phyloP scores from a whole-genome alignment of 345 rosid genomes.

The Gossypium raimondii region DNA sequence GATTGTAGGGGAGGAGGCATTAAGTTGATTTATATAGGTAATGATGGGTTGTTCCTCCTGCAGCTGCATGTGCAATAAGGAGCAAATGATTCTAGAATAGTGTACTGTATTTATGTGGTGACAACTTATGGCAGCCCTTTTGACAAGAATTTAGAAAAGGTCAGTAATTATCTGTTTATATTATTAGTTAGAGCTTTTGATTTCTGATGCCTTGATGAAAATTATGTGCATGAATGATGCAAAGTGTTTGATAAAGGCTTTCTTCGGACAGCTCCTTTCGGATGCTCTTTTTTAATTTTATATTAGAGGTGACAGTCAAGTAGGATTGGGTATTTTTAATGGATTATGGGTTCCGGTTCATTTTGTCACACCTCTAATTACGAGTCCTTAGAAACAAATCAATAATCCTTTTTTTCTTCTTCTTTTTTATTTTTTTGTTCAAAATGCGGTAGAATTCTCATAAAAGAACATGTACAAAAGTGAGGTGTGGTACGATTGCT shows the following conservation, averaged over 20 bases:
- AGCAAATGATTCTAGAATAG: constrained; percentile 13
- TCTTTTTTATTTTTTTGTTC: accelerated
- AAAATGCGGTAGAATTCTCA: too few relatives aligned
- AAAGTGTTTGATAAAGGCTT: neutral
- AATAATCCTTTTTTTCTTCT: too few relatives aligned
- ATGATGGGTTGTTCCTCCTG: neutral
- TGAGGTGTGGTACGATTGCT: too few relatives aligned
- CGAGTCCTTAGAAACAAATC: neutral
- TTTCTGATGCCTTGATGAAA: neutral
- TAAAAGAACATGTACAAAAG: too few relatives aligned
- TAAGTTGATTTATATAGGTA: constrained; percentile 20
- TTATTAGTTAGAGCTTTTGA: neutral
- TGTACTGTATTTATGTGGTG: constrained; percentile 21
- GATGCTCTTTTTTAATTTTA: neutral
- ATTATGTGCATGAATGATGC: neutral
- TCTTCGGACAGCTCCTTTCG: neutral
- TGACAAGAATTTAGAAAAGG: constrained; percentile 11
- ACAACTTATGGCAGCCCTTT: constrained; percentile 12
- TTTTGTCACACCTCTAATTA: neutral
- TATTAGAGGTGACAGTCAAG: neutral
- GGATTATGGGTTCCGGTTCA: neutral
- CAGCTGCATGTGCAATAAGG: neutral
- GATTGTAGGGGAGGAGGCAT: constrained; percentile 4
- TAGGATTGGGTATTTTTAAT: neutral
- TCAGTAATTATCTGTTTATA: constrained; percentile 13